Evolutionary conservation across 768 basidiomycete genomes (phyloP), one percentile per base, ranked within the genome.

Genomic region (Termitomyces sp.): DNA sequence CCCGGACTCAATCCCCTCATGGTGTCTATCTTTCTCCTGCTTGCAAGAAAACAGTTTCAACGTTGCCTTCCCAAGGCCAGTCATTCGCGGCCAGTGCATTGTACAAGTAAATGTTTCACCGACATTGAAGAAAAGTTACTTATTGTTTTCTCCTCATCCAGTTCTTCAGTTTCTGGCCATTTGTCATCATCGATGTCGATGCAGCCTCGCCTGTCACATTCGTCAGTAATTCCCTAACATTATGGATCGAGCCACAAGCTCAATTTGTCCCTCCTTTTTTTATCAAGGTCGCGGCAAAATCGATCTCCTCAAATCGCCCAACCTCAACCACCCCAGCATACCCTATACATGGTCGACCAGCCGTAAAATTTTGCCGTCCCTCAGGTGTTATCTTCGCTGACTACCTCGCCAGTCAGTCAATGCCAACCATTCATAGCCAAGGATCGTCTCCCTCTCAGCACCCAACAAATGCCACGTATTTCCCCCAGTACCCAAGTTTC

Each of bases 111-210:
- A 78, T 44, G 2, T 36, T 48, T 11, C 7, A 41, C 41, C 34
- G 9, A n/a, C 22, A 22, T 52, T 7, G 15, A n/a, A 42, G 6
- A 9, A 34, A 13, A 6, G 24, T 46, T 16, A 34, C 27, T 42
- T 34, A 36, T 45, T 4, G 24, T 30, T 49, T 34, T n/a, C 27
- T 39, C 12, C n/a, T 31, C 51, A 24, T 55, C 34, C 63, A 85
- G 85, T 64, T 77, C 81, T 54, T 77, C 84, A 37, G 81, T 87
- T 22, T 81, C 84, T 54, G 75, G 81, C 2, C 76, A 82, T 51
- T 57, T 82, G 24, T 62, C 69, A 7, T 39, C 49, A 39, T 58
- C 62, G 34, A 63, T 47, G 51, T 34, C 60, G 20, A 54, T 58
- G 55, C 60, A 55, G 13, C 59, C 61, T 18, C 58, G 61, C 22